phyloP scores from a whole-genome alignment of 495 filamentous ascomycete species.

The Xylaria longipes region DNA sequence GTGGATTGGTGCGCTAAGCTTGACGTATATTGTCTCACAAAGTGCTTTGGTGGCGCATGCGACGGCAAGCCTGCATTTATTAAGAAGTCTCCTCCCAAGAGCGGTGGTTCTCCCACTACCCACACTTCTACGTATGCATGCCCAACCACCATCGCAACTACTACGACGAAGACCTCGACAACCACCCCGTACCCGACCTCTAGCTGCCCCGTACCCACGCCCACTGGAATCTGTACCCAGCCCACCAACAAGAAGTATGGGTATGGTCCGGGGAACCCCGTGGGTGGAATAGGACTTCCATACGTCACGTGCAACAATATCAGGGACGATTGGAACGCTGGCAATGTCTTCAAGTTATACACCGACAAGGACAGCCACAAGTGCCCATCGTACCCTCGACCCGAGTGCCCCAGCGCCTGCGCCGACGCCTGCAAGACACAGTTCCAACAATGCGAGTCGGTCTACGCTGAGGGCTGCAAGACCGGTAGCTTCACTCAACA shows the following conservation, averaged over 20 bases:
- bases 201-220: conserved; percentile 48
- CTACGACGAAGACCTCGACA: conserved; percentile 27
- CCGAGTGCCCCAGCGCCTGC: conserved; percentile 43
- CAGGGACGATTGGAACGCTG: conserved; percentile 36
- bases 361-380: conserved; percentile 39
- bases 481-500: conserved; percentile 34
- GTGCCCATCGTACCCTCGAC: conserved; percentile 47
- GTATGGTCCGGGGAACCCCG: conserved; percentile 50
- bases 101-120: conserved; percentile 29
- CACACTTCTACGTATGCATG: conserved; percentile 43
- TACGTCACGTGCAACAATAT: conserved; percentile 59
- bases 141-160: conserved; percentile 39
- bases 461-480: conserved; percentile 53
- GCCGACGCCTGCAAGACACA: conserved; percentile 57
- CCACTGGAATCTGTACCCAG: conserved; percentile 54
- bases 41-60: conserved; percentile 35
- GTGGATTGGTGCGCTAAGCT: conserved; percentile 50
- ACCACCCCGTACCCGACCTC: conserved; percentile 28
- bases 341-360: conserved; percentile 56
- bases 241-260: conserved; percentile 44
- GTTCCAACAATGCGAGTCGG: conserved; percentile 51
- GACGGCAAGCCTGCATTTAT: conserved; percentile 44
- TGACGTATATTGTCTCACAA: conserved; percentile 45
- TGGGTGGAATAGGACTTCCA: conserved; percentile 56
- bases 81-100: conserved; percentile 45